These are phyloP conservation scores for Gossypium trilobum DNA, from an alignment of 441 rosid genomes.

Conservation along the genomic window DNA sequence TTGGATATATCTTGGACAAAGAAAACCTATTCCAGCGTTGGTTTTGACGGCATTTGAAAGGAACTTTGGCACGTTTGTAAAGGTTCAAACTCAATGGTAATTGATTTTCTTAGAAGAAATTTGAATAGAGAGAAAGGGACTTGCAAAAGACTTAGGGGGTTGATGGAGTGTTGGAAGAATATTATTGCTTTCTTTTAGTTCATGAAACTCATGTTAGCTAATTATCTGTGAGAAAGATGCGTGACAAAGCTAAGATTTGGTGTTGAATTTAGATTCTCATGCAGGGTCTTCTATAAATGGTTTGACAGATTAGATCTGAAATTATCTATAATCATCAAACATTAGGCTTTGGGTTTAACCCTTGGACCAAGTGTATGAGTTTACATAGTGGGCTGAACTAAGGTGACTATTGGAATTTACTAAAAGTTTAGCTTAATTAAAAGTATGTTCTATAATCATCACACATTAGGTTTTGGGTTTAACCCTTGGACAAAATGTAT, in stretches of 20 bases:
- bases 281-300: background rate
- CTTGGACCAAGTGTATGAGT: background rate
- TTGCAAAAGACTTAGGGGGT: background rate
- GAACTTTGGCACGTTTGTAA: background rate
- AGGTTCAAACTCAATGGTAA: background rate
- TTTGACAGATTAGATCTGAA: background rate
- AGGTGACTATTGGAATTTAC: background rate
- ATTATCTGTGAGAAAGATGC: background rate
- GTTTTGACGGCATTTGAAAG: background rate
- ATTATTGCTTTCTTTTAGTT: background rate
- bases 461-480: too few species aligned
- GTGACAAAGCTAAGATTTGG: background rate
- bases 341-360: background rate
- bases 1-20: background rate
- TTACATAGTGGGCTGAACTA: background rate
- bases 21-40: background rate
- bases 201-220: background rate
- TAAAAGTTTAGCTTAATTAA: too few species aligned
- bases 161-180: background rate
- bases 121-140: background rate
- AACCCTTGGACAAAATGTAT: too few species aligned
- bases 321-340: background rate
- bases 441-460: too few species aligned
- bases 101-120: background rate
- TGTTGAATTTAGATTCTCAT: background rate